Percentiles rank a stretch among this genome's conserved stretches.
These are phyloP conservation scores for Cryptococcus amylolentus DNA, from an alignment of 1,284 basidiomycete species.

Conservation along the genomic window DNA sequence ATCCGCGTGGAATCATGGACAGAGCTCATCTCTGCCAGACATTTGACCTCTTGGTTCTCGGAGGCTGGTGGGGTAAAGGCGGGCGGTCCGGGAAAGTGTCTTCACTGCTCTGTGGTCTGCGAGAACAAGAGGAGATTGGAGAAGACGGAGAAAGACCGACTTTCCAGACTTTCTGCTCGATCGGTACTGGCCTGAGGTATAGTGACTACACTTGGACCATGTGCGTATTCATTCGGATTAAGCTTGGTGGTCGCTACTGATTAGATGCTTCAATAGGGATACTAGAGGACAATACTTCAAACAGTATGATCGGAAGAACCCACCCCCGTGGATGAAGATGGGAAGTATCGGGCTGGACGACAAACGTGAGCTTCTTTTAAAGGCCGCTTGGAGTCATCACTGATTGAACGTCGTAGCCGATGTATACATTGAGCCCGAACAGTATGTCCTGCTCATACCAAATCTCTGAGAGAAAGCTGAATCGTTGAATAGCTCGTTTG, in stretches of 20 bases:
- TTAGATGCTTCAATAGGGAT: slow-evolving; percentile 38
- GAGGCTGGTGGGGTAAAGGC: slow-evolving; percentile 52
- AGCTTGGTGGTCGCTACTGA: not conserved
- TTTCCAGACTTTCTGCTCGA: slow-evolving; percentile 64
- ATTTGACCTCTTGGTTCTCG: slow-evolving; percentile 81
- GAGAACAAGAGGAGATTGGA: slow-evolving; percentile 26
- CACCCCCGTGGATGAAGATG: slow-evolving; percentile 43
- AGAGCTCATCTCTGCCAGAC: slow-evolving; percentile 54
- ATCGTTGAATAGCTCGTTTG: slow-evolving; percentile 48
- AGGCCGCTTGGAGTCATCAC: not conserved
- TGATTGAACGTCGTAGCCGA: slow-evolving; percentile 36
- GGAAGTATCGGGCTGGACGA: slow-evolving; percentile 43
- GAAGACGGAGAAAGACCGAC: slow-evolving; percentile 15
- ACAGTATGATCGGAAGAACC: slow-evolving; percentile 42
- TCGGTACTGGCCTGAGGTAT: slow-evolving; percentile 80
- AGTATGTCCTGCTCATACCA: slow-evolving; percentile 27
- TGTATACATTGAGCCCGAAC: slow-evolving; percentile 48
- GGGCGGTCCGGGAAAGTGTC: slow-evolving; percentile 50
- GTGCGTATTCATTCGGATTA: slow-evolving; percentile 25
- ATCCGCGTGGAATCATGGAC: not conserved
- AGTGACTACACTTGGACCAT: slow-evolving; percentile 72
- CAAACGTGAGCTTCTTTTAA: slow-evolving; percentile 37
- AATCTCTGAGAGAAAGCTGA: not conserved
- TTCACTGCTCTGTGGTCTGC: slow-evolving; percentile 49
- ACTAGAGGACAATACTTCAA: slow-evolving; percentile 38